Evolutionary conservation across 768 basidiomycete species (phyloP).

Genomic region (Symmetrospora coprosmae): DNA sequence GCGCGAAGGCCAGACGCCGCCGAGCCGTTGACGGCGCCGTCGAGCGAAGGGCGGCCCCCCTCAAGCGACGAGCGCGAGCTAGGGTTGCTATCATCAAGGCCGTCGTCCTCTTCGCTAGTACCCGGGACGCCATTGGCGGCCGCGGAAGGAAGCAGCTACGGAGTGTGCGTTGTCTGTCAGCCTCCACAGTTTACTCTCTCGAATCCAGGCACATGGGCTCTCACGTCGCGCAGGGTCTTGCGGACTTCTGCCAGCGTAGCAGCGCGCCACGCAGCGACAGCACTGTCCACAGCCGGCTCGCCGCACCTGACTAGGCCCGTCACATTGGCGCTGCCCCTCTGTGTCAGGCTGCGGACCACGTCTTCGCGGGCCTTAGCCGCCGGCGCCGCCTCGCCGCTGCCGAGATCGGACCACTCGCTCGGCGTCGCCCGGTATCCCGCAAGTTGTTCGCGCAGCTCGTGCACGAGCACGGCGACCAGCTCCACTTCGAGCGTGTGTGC

Average conservation of each 20-base stretch:
- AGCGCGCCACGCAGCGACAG: constrained; percentile 36
- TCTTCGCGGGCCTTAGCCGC: too few species aligned
- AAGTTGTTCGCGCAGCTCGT: constrained; percentile 47
- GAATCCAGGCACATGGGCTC: too few species aligned
- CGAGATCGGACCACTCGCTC: constrained; percentile 2
- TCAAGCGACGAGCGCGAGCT: constrained; percentile 1
- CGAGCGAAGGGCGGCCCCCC: not conserved
- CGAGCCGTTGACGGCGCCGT: not conserved
- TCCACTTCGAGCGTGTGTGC: constrained; percentile 61
- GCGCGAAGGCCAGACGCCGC: too few species aligned
- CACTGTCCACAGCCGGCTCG: constrained; percentile 26
- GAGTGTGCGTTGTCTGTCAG: too few species aligned
- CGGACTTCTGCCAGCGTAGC: constrained; percentile 41
- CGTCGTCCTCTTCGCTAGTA: constrained; percentile 4
- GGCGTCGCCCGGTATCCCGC: not conserved
- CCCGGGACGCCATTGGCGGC: too few species aligned
- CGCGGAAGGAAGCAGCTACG: not conserved
- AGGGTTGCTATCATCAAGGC: not conserved
- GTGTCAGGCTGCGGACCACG: too few species aligned
- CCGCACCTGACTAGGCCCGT: constrained; percentile 54
- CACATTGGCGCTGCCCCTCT: too few species aligned
- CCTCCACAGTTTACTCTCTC: too few species aligned
- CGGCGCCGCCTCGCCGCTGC: too few species aligned
- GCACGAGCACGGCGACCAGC: constrained; percentile 54
- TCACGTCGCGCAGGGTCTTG: constrained; percentile 51